These are phyloP conservation scores for Phialophora tarda DNA, from an alignment of 2,329 filamentous ascomycete genomes.

Conservation along the genomic window DNA sequence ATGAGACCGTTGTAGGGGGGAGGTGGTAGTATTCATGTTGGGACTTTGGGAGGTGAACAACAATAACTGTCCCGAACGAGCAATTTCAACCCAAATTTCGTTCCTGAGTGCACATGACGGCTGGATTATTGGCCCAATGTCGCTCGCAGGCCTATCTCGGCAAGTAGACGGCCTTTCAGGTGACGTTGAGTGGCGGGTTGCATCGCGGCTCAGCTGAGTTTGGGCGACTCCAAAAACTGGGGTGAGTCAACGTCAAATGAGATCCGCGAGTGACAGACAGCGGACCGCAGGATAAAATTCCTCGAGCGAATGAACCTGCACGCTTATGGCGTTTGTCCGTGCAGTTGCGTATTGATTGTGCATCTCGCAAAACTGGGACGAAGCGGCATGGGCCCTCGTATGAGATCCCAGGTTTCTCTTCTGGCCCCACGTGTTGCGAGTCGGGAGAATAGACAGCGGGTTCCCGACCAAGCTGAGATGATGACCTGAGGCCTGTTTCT, in stretches of 20 bases:
- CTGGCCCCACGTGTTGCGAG: conserved; percentile 8
- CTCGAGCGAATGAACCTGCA: conserved; percentile 4
- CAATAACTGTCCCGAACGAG: conserved; percentile 15
- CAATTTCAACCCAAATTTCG: conserved; percentile 17
- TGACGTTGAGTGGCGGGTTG: conserved; percentile 1
- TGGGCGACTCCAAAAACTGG: neutral
- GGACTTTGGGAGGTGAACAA: conserved; percentile 2
- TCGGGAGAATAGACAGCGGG: conserved; percentile 16
- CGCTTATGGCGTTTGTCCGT: neutral
- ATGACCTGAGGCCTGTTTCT: conserved; percentile 1
- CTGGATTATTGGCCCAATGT: neutral
- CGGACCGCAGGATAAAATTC: neutral
- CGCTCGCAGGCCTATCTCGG: neutral
- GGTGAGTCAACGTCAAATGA: neutral
- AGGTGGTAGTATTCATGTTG: neutral
- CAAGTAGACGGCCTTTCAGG: neutral
- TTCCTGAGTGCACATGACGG: conserved; percentile 10
- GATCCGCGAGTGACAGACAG: neutral
- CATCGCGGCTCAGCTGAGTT: conserved; percentile 12
- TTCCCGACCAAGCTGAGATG: conserved; percentile 1
- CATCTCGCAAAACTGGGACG: neutral
- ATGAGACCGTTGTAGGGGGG: neutral
- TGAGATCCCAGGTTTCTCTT: conserved; percentile 8
- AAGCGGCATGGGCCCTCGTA: neutral
- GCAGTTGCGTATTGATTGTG: neutral